Conservation (phyloP, 768 basidiomycete genomes). For the Arthromyces matolae region DNA sequence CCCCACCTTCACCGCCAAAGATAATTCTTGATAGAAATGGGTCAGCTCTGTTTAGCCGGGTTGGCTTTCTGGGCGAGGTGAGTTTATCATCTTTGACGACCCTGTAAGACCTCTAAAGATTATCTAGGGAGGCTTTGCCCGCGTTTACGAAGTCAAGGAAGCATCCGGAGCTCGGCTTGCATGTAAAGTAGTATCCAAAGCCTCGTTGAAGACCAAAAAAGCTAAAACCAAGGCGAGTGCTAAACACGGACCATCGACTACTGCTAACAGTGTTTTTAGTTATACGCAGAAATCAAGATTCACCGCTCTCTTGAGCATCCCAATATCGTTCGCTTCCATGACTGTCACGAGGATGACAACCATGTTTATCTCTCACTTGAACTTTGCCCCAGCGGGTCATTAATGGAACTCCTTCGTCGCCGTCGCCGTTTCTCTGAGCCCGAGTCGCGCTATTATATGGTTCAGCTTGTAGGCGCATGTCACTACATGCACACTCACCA, state of each 20-base stretch:
- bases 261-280: conserved; percentile 37
- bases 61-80: conserved; percentile 90
- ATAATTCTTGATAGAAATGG: conserved; percentile 66
- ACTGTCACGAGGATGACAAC: conserved; percentile 92
- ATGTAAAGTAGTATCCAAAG: conserved; percentile 94
- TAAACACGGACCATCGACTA: no score
- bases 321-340: conserved; percentile 88
- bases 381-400: conserved; percentile 83
- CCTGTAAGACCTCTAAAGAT: not conserved
- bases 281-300: conserved; percentile 98
- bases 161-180: conserved; percentile 60
- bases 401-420: conserved; percentile 87
- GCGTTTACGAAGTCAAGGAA: conserved; percentile 94
- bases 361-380: conserved; percentile 98
- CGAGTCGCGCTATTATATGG: conserved; percentile 88
- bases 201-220: conserved; percentile 90
- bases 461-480: conserved; percentile 93
- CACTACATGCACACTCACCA: conserved; percentile 97
- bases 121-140: conserved; percentile 82
- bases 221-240: conserved; percentile 85
- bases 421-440: conserved; percentile 88
- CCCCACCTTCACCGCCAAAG: conserved; percentile 77
- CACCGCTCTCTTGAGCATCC: conserved; percentile 88
- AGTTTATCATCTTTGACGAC: conserved; percentile 21
- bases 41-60: conserved; percentile 56